A percentile compares a stretch with the other conserved stretches of the same genome.
Evolutionary conservation across 2,329 filamentous ascomycete genomes (phyloP).

Genomic region (Aureobasidium sp.): DNA sequence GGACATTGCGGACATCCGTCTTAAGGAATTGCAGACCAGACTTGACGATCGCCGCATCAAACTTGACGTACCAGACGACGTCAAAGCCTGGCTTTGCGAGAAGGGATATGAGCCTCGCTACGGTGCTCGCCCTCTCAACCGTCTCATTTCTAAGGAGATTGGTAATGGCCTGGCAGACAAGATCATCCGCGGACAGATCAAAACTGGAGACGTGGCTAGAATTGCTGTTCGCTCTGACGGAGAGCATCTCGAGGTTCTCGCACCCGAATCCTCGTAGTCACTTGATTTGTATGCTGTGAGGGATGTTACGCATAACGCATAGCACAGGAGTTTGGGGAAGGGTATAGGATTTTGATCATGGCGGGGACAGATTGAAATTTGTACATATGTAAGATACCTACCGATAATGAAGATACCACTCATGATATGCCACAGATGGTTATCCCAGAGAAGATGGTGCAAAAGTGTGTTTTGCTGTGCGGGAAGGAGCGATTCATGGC

Average conservation of each 20-base stretch:
- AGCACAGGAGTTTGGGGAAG: not conserved
- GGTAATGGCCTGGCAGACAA: conserved; percentile 82
- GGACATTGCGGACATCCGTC: conserved; percentile 88
- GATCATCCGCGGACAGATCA: conserved; percentile 81
- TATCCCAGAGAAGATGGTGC: not conserved
- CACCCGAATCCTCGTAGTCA: not conserved
- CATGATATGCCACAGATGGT: not conserved
- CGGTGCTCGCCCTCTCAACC: conserved; percentile 83
- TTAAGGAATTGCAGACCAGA: conserved; percentile 73
- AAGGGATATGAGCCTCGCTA: conserved; percentile 87
- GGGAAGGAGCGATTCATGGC: not conserved
- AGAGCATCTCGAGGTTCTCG: conserved; percentile 27
- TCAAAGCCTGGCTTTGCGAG: conserved; percentile 81
- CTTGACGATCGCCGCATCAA: conserved; percentile 80
- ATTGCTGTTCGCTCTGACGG: conserved; percentile 61
- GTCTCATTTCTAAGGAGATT: conserved; percentile 84
- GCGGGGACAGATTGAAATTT: not conserved
- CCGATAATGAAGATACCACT: not conserved
- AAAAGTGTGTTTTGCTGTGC: not conserved
- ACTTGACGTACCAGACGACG: conserved; percentile 62
- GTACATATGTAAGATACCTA: conserved; percentile 11
- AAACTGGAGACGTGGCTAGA: conserved; percentile 64
- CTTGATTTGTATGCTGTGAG: not conserved
- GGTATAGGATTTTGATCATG: not conserved
- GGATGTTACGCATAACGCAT: not conserved